Evolutionary conservation across 2,329 filamentous ascomycete species (phyloP).

Genomic region (Endocalyx cinctus): DNA sequence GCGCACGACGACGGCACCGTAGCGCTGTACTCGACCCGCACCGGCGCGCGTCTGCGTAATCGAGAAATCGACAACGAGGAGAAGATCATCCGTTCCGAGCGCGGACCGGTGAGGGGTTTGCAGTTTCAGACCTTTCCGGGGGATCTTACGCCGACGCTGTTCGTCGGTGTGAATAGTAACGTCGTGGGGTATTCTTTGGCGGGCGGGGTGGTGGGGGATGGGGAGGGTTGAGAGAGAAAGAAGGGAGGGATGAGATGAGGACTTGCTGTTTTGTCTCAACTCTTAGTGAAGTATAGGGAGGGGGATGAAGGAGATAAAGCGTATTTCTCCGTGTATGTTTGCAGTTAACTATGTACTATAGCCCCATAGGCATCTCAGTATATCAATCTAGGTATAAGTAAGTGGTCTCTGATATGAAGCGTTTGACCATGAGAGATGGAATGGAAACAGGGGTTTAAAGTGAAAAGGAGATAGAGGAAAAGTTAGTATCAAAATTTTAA

Average conservation of each 20-base stretch:
- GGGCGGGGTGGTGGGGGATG: slow-evolving; percentile 25
- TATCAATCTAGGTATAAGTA: too few relatives aligned
- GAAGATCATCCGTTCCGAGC: slow-evolving; percentile 8
- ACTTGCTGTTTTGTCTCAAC: not conserved
- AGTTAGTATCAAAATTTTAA: too few relatives aligned
- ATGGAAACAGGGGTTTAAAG: too few relatives aligned
- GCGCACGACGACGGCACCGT: slow-evolving; percentile 48
- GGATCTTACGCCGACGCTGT: slow-evolving; percentile 43
- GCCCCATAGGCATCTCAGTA: too few relatives aligned
- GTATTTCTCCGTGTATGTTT: too few relatives aligned
- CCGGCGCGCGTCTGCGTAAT: slow-evolving; percentile 39
- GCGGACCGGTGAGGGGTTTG: slow-evolving; percentile 35
- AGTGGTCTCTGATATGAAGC: too few relatives aligned
- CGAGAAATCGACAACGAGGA: slow-evolving; percentile 15
- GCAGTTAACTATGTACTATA: too few relatives aligned
- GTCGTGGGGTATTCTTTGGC: slow-evolving; percentile 44
- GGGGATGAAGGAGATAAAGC: too few relatives aligned
- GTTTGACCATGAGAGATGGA: too few relatives aligned
- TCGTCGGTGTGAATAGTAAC: slow-evolving; percentile 33
- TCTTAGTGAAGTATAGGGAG: too few relatives aligned
- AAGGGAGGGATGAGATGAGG: slow-evolving; percentile 7
- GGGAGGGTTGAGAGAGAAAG: slow-evolving; percentile 25
- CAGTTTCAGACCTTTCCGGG: slow-evolving; percentile 41
- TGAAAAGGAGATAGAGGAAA: too few relatives aligned
- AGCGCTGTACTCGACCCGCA: slow-evolving; percentile 44